A percentile compares a stretch with the other conserved stretches of the same genome.
Evolutionary conservation across 495 filamentous ascomycete genomes (phyloP).

Genomic region (Parathielavia appendiculata): DNA sequence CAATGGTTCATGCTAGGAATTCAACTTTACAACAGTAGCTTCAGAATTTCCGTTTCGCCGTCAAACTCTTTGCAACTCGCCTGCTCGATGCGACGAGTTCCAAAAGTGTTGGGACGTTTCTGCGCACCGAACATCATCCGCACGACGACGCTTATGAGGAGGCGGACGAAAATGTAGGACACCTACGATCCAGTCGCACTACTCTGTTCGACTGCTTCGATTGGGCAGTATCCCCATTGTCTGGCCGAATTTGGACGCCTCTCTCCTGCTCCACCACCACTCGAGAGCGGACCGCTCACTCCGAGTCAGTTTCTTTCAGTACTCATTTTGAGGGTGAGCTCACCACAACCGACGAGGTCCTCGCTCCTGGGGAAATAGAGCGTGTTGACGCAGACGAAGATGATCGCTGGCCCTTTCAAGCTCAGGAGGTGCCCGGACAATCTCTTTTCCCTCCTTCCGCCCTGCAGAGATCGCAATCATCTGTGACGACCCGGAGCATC

Average conservation of each 20-base stretch:
- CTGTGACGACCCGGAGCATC: slow-evolving; percentile 3
- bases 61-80: slow-evolving; percentile 1
- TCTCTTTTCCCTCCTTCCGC: slow-evolving; percentile 2
- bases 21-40: background rate
- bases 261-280: slow-evolving; percentile 2
- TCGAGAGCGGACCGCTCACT: background rate
- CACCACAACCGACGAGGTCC: slow-evolving; percentile 1
- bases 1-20: slow-evolving; percentile 6
- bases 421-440: background rate
- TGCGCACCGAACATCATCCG: background rate
- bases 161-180: background rate
- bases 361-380: background rate
- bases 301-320: background rate
- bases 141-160: background rate
- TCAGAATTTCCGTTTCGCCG: background rate
- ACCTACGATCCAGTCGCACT: background rate
- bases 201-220: slow-evolving; percentile 4
- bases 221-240: slow-evolving; percentile 6
- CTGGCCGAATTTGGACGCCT: slow-evolving; percentile 1
- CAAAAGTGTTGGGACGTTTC: slow-evolving; percentile 2
- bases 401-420: background rate
- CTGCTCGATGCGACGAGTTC: background rate
- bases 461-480: background rate
- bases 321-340: slow-evolving; percentile 7
- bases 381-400: background rate